Evolutionary conservation across 164 flowering plant genomes (phyloP), one percentile per base, ranked within the genome.

Genomic region (Magnolia sinica): DNA sequence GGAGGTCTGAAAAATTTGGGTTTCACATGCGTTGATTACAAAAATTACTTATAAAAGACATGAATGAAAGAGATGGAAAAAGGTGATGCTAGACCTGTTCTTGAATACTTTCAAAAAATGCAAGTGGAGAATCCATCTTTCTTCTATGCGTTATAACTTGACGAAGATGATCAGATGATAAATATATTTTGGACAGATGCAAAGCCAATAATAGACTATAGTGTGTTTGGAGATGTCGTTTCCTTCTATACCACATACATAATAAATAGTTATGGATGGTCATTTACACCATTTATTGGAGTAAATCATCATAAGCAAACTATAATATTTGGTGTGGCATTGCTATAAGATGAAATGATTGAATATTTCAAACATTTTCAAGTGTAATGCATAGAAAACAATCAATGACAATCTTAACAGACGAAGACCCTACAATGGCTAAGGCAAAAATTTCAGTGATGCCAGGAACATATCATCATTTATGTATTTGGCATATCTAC

Each of bases 201-300:
- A 37, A 75, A 67, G 45, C 72, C 76, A 51, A 63, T 37, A 49
- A 10, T 68, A 45, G 80, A 77, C 50, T 81, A 77, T 64, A 22
- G 45, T 16, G 45, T 24, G 22, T 81, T 81, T 67, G 76, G 80
- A 14, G 83, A 81, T 68, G 80, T 74, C 50, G 67, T 81, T 27
- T 71, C 75, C 11, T 78, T 81, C 19, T 78, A 81, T 37, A 77
- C 80, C 8, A 74, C 64, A 2, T 74, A 71, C 27, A 68, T 49
- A 31, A 68, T 31, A 18, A 75, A 58, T 61, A 72, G n/a, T 50
- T 50, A 72, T 58, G 80, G 67, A 16, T 13, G 68, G 65, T 74
- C 80, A 49, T 81, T 74, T 74, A 58, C 76, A 14, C 58, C 75
- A 55, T 81, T 81, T 29, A 51, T 78, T 67, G 83, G 83, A 24